Percentiles rank a stretch among this genome's conserved stretches.
phyloP scores from a whole-genome alignment of 164 flowering plant species.

The Stephania cephalantha region DNA sequence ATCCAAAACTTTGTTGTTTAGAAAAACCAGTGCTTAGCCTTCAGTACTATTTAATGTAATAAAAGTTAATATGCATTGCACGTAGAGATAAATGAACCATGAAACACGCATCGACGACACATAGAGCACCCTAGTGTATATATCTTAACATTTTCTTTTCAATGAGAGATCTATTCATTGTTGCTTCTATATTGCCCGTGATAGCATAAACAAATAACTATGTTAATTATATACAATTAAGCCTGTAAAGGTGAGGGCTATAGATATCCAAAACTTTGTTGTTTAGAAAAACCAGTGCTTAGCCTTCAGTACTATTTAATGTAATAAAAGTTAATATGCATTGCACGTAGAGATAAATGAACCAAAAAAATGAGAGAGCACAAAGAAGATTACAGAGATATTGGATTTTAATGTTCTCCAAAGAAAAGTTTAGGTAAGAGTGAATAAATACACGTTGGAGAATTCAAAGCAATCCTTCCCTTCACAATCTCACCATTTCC shows the following conservation, averaged over 20 bases:
- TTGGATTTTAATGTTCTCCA: conserved; percentile 5
- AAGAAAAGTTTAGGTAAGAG: conserved; percentile 1
- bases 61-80: not conserved
- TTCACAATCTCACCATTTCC: conserved; percentile 86
- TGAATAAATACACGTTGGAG: conserved; percentile 24
- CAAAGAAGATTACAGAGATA: conserved; percentile 1
- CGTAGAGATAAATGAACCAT: not conserved
- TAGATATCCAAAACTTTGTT: not conserved
- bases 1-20: not conserved
- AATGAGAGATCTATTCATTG: no score
- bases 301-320: not conserved
- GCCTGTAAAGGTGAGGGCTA: no score
- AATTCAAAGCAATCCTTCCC: conserved; percentile 2
- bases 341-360: not conserved
- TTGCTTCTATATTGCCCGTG: no score
- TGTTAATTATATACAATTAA: no score
- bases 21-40: not conserved
- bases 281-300: not conserved
- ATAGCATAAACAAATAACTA: no score
- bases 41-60: not conserved
- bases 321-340: not conserved
- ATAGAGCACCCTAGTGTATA: no score
- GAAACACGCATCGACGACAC: no score
- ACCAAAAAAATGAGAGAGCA: not conserved
- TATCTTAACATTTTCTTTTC: no score